These are phyloP conservation scores for Penicillium macrosclerotiorum DNA, from an alignment of 495 filamentous ascomycete genomes.

Conservation along the genomic window DNA sequence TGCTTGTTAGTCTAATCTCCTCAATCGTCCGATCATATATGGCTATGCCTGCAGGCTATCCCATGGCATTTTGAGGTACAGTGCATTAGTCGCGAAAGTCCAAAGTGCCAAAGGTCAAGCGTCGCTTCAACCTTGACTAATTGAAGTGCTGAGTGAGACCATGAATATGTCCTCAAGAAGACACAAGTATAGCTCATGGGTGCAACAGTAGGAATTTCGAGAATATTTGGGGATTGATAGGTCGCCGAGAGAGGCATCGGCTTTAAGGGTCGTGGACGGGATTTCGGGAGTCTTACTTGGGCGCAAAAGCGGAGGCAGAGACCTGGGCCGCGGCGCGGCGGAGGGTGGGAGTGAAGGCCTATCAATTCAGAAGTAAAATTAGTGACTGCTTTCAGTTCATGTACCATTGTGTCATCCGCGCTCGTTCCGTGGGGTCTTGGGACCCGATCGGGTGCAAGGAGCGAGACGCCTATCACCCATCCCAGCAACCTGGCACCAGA, in stretches of 20 bases:
- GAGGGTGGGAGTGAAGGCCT: slow-evolving; percentile 43
- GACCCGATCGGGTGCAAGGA: not conserved
- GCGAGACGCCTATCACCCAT: slow-evolving; percentile 10
- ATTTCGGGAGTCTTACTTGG: slow-evolving; percentile 39
- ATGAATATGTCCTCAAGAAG: too few relatives aligned
- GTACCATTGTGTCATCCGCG: slow-evolving; percentile 1
- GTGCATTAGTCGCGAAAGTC: too few relatives aligned
- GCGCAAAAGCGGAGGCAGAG: slow-evolving; percentile 38
- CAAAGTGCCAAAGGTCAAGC: not conserved
- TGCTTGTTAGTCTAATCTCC: slow-evolving; percentile 9
- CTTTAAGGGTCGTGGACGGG: not conserved
- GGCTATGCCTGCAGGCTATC: too few relatives aligned
- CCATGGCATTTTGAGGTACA: too few relatives aligned
- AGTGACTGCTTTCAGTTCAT: slow-evolving; percentile 27
- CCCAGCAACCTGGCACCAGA: not conserved
- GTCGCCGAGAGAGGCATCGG: not conserved
- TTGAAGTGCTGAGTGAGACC: too few relatives aligned
- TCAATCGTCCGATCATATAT: not conserved
- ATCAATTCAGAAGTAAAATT: not conserved
- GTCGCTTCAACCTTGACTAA: too few relatives aligned
- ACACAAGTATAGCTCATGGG: not conserved
- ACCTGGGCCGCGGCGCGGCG: slow-evolving; percentile 44
- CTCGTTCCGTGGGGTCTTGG: slow-evolving; percentile 11
- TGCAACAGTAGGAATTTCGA: not conserved
- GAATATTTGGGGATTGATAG: not conserved